Base-by-base conservation (phyloP, 78 protist species). In the Dictyostelium brefeldianum region DNA sequence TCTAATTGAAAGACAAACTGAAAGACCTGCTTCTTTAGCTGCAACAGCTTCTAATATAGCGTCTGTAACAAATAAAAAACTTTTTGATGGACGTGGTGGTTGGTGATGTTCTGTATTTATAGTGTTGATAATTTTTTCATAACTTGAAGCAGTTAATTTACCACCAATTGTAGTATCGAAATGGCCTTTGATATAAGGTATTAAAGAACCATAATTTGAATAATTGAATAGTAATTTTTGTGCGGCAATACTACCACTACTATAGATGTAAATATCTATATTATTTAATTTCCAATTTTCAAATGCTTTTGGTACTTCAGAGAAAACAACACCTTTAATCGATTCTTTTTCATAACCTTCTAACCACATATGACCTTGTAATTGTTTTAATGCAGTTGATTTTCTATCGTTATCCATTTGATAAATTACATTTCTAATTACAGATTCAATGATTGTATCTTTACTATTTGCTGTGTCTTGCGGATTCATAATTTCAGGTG, bases 321-420 rank as follows among this genome's bases (percentile, higher is more conserved):
- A 81, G 51, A 78, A 97, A 29, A 97, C 70, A 0, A 47, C 25
- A 77, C 84, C 82, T 20, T 71, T 36, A 20, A 97, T 7, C 5
- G 65, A 84, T 15, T 94, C 96, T 4, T 31, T 50, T 29, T 78
- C 94, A 57, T 95, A 97, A 15, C 96, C 98, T 10, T 80, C 84
- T 46, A 20, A 29, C 98, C 97, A 97, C 82, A 97, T 95, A n/a
- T 78, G 83, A 36, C 98, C 98, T 81, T 97, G 98, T 18, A 97
- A 91, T 27, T 57, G 89, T 27, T 97, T 97, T 47, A 97, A 78
- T 41, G 98, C 82, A 5, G 97, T 75, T 20, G 94, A 85, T 81
- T 97, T 97, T 7, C 97, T 70, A 56, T 97, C 97, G 5, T 53
- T 81, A 11, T 83, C 94, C 95, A 96, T 92, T 31, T 84, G 92